Evolutionary conservation across 495 filamentous ascomycete species (phyloP).

Genomic region (Stereocaulon alpinum): DNA sequence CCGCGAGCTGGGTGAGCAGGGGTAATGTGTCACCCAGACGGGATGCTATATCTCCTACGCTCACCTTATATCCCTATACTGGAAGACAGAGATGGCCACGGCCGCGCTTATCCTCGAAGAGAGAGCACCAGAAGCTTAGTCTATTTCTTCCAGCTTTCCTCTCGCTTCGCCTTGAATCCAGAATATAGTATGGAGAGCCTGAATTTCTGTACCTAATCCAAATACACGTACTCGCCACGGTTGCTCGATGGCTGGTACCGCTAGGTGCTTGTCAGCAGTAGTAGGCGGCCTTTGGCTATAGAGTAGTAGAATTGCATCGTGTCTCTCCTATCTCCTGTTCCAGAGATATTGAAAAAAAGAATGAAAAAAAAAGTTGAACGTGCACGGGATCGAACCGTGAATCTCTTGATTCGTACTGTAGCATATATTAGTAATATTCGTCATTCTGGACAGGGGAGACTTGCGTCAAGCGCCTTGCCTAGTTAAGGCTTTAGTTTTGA

Average conservation of each 20-base stretch:
- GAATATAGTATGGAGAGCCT: background rate
- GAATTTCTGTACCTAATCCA: slow-evolving; percentile 11
- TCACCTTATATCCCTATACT: background rate
- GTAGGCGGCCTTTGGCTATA: background rate
- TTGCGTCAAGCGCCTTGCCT: background rate
- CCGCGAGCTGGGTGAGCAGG: background rate
- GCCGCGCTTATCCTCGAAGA: background rate
- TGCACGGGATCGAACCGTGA: slow-evolving; percentile 8
- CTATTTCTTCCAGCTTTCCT: slow-evolving; percentile 6
- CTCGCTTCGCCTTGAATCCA: background rate
- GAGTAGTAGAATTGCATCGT: background rate
- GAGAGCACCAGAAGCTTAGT: slow-evolving; percentile 1
- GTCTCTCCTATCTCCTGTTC: slow-evolving; percentile 2
- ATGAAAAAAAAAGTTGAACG: background rate
- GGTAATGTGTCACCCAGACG: background rate
- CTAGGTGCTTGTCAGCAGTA: slow-evolving; percentile 8
- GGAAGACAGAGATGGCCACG: background rate
- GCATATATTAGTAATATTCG: background rate
- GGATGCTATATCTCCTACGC: background rate
- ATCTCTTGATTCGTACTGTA: slow-evolving; percentile 10
- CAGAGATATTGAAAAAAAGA: slow-evolving; percentile 1
- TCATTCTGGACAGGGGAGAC: background rate
- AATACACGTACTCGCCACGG: background rate
- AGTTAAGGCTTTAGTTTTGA: no score
- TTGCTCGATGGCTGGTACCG: slow-evolving; percentile 7